Evolutionary conservation across 495 filamentous ascomycete genomes (phyloP), one percentile per base, ranked within the genome.

Genomic region (Penicillium odoratum): DNA sequence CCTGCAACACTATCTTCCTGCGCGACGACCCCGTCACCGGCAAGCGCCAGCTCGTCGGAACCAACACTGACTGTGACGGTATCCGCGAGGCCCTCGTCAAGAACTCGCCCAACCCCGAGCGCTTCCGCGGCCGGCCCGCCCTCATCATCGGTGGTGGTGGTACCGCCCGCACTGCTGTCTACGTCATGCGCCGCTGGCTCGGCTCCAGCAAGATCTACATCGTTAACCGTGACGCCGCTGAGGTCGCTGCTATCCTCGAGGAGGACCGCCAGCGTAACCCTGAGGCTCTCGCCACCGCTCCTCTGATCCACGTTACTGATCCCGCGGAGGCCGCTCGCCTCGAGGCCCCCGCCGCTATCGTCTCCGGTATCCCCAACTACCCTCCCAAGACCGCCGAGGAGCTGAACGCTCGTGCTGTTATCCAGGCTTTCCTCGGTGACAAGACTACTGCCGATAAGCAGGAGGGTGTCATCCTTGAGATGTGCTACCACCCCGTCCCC

Each of bases 61-160:
- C 88, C 42, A 91, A 92, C 76, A 91, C 88, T 21, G 88, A 92
- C 69, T 87, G 85, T 52, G 82, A 88, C 58, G 88, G 88, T 16
- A 83, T 91, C 56, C 82, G 85, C 28, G 84, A 90, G 60, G 83
- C 85, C 4, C 84, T 91, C 60, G 69, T 81, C 38, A 80, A 85
- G 63, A 89, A 89, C 67, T 62, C 75, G 18, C 72, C 77, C 0
- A 68, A 71, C 15, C 51, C 51, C 5, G 58, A 58, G 33, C 60
- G 77, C 21, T 86, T 83, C 67, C 76, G 77, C 53, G 74, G 75
- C 57, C 74, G 79, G 47, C 85, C 85, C 9, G 85, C 78, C 9
- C 66, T 88, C 51, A 83, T 88, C 33, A 78, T 78, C 49, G 88
- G 88, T 13, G 86, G 86, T 3, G 88, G 88, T 9, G 88, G 87